Conservation (phyloP, 1,284 basidiomycete genomes). For the Apiotrichum gamsii region DNA sequence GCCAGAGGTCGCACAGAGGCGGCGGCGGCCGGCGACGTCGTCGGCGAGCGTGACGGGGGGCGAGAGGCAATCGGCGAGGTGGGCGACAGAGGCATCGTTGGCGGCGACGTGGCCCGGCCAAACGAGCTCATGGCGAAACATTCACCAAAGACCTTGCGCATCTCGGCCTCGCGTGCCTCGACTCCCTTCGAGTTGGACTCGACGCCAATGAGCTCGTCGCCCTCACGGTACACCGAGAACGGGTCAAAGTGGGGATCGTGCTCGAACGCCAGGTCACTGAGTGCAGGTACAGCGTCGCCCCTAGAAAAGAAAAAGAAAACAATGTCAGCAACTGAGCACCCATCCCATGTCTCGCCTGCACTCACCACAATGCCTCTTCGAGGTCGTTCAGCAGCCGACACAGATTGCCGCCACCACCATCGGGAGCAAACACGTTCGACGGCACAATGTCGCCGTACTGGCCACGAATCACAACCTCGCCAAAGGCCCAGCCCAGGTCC, state of each 20-base stretch:
- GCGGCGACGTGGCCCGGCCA: too few species aligned
- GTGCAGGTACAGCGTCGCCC: conserved; percentile 39
- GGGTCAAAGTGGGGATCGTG: conserved; percentile 40
- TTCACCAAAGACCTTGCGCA: conserved; percentile 14
- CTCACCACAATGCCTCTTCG: conserved; percentile 41
- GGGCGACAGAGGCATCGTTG: background rate
- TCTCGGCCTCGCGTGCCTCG: conserved; percentile 10
- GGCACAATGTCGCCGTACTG: conserved; percentile 29
- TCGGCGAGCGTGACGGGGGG: background rate
- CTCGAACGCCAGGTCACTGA: conserved; percentile 39
- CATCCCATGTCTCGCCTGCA: too few species aligned
- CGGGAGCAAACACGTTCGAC: conserved; percentile 24
- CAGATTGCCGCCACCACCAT: conserved; percentile 28
- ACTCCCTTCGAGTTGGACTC: background rate
- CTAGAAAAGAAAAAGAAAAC: too few species aligned
- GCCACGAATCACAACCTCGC: conserved; percentile 24
- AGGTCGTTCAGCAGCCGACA: conserved; percentile 39
- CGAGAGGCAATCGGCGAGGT: background rate
- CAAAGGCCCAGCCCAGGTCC: conserved; percentile 37
- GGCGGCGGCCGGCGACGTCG: too few species aligned
- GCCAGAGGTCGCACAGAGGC: too few species aligned
- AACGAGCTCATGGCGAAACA: background rate
- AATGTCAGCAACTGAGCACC: too few species aligned
- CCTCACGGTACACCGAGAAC: conserved; percentile 24
- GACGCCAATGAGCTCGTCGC: conserved; percentile 20